These are phyloP conservation scores for Pseudonitzschia pungens DNA, from an alignment of 108 stramenopile species.

Conservation along the genomic window DNA sequence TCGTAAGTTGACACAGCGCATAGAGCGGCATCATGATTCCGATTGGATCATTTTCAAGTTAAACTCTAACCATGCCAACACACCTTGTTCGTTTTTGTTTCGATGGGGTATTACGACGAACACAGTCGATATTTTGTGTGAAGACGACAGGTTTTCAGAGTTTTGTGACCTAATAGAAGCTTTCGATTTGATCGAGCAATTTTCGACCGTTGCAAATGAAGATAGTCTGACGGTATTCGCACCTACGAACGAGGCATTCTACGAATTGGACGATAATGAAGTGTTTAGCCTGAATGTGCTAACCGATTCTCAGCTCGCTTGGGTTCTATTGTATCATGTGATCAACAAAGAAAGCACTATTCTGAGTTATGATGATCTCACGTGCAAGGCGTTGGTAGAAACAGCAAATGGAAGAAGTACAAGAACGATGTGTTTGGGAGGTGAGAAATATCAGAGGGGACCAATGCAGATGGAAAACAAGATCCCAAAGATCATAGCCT, in stretches of 20 bases:
- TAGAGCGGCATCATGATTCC: background rate
- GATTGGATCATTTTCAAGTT: no score
- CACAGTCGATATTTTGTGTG: background rate
- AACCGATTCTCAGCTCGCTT: background rate
- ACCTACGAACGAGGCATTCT: conserved; percentile 15
- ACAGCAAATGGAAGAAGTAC: conserved; percentile 10
- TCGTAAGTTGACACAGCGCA: background rate
- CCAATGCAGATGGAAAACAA: conserved; percentile 7
- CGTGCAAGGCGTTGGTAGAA: background rate
- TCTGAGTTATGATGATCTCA: background rate
- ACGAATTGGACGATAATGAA: background rate
- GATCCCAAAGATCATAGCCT: background rate
- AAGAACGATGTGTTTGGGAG: conserved; percentile 2
- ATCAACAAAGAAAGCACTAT: background rate
- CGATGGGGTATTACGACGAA: background rate
- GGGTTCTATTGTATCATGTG: conserved; percentile 12
- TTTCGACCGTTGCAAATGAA: background rate
- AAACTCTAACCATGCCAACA: no score
- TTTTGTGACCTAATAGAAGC: background rate
- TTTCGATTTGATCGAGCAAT: conserved; percentile 2
- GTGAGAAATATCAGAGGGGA: conserved; percentile 7
- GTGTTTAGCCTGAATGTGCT: background rate
- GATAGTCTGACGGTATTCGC: conserved; percentile 4
- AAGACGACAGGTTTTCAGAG: background rate
- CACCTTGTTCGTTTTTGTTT: background rate